A percentile compares a stretch with the other conserved stretches of the same genome.
Evolutionary conservation across 352 stramenopile genomes (phyloP).

Genomic region (Phytophthora kernoviae): DNA sequence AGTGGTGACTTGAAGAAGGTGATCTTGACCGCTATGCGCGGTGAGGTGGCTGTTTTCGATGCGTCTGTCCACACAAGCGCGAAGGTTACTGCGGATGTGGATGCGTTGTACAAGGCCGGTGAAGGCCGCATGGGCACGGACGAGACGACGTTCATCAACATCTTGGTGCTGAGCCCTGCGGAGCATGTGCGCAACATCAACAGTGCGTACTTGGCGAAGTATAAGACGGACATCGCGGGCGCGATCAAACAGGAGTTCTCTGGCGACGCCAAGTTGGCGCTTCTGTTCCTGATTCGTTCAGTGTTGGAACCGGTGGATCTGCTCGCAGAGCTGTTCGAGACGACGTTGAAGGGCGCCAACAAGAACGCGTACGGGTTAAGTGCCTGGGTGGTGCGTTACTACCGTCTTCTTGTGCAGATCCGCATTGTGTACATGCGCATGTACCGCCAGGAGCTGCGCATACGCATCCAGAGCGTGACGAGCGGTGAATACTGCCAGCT

Average conservation of each 20-base stretch:
- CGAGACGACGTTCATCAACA: constrained; percentile 56
- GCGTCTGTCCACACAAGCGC: constrained; percentile 51
- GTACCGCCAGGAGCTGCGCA: constrained; percentile 70
- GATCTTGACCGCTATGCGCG: constrained; percentile 50
- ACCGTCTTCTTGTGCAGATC: constrained; percentile 63
- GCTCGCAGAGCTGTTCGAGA: constrained; percentile 62
- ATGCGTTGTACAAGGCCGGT: constrained; percentile 66
- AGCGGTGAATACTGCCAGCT: constrained; percentile 68
- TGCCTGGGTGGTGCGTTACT: constrained; percentile 71
- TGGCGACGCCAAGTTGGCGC: constrained; percentile 40
- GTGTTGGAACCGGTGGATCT: constrained; percentile 56
- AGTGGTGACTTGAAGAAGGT: constrained; percentile 66
- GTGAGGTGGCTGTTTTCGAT: constrained; percentile 44
- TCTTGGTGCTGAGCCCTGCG: constrained; percentile 42
- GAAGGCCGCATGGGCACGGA: constrained; percentile 71
- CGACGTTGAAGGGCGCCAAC: constrained; percentile 64
- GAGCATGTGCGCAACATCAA: constrained; percentile 54
- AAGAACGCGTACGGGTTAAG: constrained; percentile 68
- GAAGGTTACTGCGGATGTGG: constrained; percentile 56
- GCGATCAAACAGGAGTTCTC: constrained; percentile 67
- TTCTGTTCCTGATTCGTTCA: constrained; percentile 50
- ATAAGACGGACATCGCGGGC: constrained; percentile 59
- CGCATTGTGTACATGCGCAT: constrained; percentile 67
- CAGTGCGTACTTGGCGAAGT: constrained; percentile 53
- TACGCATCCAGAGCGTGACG: constrained; percentile 69